A percentile compares a stretch with the other conserved stretches of the same genome.
Conservation (phyloP, 2,329 filamentous ascomycete genomes). For the Metarhizium sp. region DNA sequence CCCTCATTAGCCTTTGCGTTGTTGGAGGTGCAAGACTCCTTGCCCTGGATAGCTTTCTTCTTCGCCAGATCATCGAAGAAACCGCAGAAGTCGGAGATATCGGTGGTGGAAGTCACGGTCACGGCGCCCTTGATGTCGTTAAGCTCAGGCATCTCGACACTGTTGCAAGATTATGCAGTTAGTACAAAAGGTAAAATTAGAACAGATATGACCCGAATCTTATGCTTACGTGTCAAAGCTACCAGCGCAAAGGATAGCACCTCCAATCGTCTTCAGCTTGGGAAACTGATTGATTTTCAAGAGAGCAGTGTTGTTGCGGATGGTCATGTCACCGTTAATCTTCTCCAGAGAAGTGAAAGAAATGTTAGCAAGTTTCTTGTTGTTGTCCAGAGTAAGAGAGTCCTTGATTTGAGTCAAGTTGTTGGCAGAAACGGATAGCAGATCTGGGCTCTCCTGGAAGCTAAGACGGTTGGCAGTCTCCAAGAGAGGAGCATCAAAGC, state of each 20-base stretch:
- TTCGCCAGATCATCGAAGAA: slow-evolving; percentile 37
- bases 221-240: slow-evolving; percentile 68
- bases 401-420: slow-evolving; percentile 49
- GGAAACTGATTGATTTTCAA: slow-evolving; percentile 56
- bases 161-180: slow-evolving; percentile 23
- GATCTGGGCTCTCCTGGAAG: slow-evolving; percentile 68
- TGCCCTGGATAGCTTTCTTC: slow-evolving; percentile 32
- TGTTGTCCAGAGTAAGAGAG: slow-evolving; percentile 52
- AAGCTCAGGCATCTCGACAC: slow-evolving; percentile 60
- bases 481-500: slow-evolving; percentile 65
- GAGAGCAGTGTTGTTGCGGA: slow-evolving; percentile 84
- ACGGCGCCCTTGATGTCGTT: slow-evolving; percentile 63
- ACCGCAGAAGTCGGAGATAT: slow-evolving; percentile 45
- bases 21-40: slow-evolving; percentile 38
- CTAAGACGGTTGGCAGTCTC: slow-evolving; percentile 60
- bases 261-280: slow-evolving; percentile 63
- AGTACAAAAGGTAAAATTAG: background rate
- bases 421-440: slow-evolving; percentile 56
- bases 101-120: slow-evolving; percentile 56
- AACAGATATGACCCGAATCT: background rate
- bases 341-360: slow-evolving; percentile 58
- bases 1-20: slow-evolving; percentile 43
- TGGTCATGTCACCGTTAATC: slow-evolving; percentile 70
- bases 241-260: slow-evolving; percentile 68
- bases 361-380: slow-evolving; percentile 60